These are phyloP conservation scores for Gossypium ekmanianum DNA, from an alignment of 345 rosid species.

Conservation along the genomic window DNA sequence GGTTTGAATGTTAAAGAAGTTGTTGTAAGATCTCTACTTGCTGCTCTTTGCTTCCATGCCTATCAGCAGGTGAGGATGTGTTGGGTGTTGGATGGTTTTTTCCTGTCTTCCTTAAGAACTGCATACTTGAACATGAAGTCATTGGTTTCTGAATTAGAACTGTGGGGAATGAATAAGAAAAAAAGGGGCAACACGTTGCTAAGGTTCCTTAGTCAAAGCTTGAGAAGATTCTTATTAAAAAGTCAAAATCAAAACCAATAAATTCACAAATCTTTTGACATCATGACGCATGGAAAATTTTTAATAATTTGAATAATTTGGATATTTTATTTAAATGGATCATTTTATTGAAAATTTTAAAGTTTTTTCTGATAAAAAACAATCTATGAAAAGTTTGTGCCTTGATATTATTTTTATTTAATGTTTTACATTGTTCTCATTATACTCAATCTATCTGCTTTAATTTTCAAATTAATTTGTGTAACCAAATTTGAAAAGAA, in stretches of 20 bases:
- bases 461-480: neutral
- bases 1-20: constrained; percentile 74
- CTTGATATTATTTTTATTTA: neutral
- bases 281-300: neutral
- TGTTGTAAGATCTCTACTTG: constrained; percentile 61
- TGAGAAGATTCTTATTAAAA: neutral
- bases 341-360: too few species aligned
- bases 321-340: neutral
- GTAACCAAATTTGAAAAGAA: too few species aligned
- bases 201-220: neutral
- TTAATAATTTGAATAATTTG: too few species aligned
- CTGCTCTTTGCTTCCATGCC: constrained; percentile 94
- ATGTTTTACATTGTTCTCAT: neutral
- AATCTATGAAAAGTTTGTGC: neutral
- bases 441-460: neutral
- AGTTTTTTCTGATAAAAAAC: neutral
- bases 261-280: too few species aligned
- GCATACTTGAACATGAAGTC: neutral
- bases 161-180: neutral
- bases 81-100: constrained; percentile 1
- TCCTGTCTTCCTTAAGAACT: neutral
- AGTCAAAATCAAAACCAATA: too few species aligned
- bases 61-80: constrained; percentile 78
- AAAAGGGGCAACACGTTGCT: neutral
- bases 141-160: neutral